Evolutionary conservation across 192 early-diverging fungal species (phyloP), one percentile per base, ranked within the genome.

Genomic region (Chytriomyces sp.): DNA sequence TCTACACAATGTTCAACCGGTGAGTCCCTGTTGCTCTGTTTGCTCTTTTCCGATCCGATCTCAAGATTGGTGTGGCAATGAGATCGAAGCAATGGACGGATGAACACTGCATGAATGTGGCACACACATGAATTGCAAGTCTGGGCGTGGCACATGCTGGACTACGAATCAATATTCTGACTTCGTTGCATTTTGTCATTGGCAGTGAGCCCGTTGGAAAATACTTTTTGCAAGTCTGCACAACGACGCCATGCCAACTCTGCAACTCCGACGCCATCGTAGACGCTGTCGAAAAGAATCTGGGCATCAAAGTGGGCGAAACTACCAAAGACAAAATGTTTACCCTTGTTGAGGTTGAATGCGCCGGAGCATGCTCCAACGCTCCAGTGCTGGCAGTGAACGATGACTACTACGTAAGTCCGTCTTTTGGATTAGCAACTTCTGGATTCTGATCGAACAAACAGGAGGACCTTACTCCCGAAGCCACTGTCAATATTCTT

Each of bases 1-100:
- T 99, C 85, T 99, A 99, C 81, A 99, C 97, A 68, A 99, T 99
- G 97, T 99, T 94, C 87, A 98, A 98, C 89, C 89, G 95, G 89
- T 92, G 81, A 13, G 50, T 35, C 23, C 8, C 18, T 44, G 7
- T 71, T 35, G 35, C 35, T 35, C 35, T 35, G 35, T 35, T 35
- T 35, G 35, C 35, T 35, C 35, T 35, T 35, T 35, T 35, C 35
- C 35, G 35, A 35, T 35, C 35, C 35, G 35, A 35, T 35, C 35
- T 35, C 35, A 35, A 35, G 35, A 35, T 35, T 35, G 35, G 35
- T 35, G 35, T 35, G 35, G 35, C 35, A 35, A 35, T 35, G 35
- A 35, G 35, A 59, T 59, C 20, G 57, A 59, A 59, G 57, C 43
- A 74, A 20, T 60, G n/a, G 59, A 50, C 45, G 20, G 35, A 53